Percentiles rank a stretch among this genome's conserved stretches.
Evolutionary conservation across 768 basidiomycete genomes (phyloP).

Genomic region (Trametopsis cervina): DNA sequence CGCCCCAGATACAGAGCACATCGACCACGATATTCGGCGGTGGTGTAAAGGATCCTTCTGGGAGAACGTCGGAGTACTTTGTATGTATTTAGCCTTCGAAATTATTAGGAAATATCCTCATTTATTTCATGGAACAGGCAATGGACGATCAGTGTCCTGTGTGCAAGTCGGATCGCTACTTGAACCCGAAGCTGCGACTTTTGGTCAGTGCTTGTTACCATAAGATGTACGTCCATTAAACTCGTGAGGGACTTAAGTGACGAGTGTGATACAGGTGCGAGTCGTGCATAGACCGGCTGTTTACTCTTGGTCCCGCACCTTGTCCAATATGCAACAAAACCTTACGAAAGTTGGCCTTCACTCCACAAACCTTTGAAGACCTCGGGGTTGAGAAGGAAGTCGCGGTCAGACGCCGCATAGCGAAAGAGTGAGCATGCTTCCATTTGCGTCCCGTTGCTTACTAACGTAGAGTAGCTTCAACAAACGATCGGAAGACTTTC

Average conservation of each 20-base stretch:
- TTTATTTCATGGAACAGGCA: constrained; percentile 36
- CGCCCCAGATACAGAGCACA: constrained; percentile 64
- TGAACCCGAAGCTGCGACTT: constrained; percentile 89
- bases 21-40: constrained; percentile 73
- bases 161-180: constrained; percentile 92
- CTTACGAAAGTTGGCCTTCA: constrained; percentile 89
- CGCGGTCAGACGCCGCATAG: constrained; percentile 76
- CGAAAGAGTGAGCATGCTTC: constrained; percentile 64
- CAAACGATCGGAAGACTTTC: constrained; percentile 87
- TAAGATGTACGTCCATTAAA: constrained; percentile 65
- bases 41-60: constrained; percentile 82
- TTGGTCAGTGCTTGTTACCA: constrained; percentile 97
- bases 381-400: constrained; percentile 93
- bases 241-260: not conserved
- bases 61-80: constrained; percentile 74
- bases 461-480: constrained; percentile 63
- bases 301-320: constrained; percentile 91
- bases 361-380: constrained; percentile 92
- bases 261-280: constrained; percentile 65
- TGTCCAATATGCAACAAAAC: constrained; percentile 91
- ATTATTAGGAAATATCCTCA: not conserved
- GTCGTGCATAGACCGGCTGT: constrained; percentile 94
- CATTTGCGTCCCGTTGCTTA: not conserved
- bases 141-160: constrained; percentile 96
- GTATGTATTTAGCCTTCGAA: constrained; percentile 33